Percentiles rank a stretch among this genome's conserved stretches.
Conservation (phyloP, 371 early-diverging fungal species). For the Mucor irregularis region DNA sequence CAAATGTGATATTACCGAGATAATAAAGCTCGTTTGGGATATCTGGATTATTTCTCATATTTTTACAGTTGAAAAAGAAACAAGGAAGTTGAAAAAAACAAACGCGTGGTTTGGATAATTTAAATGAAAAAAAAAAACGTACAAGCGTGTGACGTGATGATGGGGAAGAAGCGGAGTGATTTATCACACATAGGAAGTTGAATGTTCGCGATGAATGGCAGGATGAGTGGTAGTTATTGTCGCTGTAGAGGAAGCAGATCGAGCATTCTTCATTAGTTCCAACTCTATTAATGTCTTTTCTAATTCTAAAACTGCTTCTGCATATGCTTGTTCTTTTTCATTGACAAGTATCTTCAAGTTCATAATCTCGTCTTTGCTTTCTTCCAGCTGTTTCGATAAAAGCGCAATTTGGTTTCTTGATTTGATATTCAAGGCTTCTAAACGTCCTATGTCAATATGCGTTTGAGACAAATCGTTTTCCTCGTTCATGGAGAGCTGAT, state of each 20-base stretch:
- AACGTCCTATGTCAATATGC: slow-evolving; percentile 50
- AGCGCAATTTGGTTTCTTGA: slow-evolving; percentile 52
- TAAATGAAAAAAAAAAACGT: background rate
- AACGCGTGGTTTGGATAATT: background rate
- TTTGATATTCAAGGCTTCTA: slow-evolving; percentile 61
- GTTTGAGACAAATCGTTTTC: slow-evolving; percentile 33
- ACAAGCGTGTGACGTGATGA: too few species aligned
- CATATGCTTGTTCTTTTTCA: slow-evolving; percentile 43
- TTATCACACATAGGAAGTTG: too few species aligned
- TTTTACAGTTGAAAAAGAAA: background rate
- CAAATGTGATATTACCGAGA: slow-evolving; percentile 2
- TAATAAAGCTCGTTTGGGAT: slow-evolving; percentile 19
- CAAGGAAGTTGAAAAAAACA: background rate
- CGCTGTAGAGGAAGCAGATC: too few species aligned
- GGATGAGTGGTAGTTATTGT: too few species aligned
- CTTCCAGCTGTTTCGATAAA: slow-evolving; percentile 49
- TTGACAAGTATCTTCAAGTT: slow-evolving; percentile 37
- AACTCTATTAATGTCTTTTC: slow-evolving; percentile 54
- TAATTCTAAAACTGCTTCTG: slow-evolving; percentile 35
- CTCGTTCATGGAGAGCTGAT: slow-evolving; percentile 8
- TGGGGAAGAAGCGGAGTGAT: too few species aligned
- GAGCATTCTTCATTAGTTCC: slow-evolving; percentile 41
- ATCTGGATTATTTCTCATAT: background rate
- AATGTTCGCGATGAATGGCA: background rate
- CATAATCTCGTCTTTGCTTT: slow-evolving; percentile 51